Percentiles rank a stretch among this genome's conserved stretches.
These are phyloP conservation scores for Sedum album DNA, from an alignment of 164 flowering plant species.

Conservation along the genomic window DNA sequence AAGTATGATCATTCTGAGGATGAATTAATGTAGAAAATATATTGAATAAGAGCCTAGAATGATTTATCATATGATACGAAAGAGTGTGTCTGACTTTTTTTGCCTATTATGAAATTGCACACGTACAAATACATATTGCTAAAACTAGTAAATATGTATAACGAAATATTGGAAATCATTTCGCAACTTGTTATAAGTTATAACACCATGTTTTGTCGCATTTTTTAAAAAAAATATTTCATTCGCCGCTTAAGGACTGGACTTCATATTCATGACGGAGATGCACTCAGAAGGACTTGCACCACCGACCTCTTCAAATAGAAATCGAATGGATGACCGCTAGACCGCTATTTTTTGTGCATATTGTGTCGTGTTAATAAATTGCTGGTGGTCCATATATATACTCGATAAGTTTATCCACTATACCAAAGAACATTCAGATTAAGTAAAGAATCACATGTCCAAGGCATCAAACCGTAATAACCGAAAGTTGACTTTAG, in stretches of 20 bases:
- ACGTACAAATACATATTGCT: not conserved
- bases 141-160: too few relatives aligned
- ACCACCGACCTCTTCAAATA: too few relatives aligned
- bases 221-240: too few relatives aligned
- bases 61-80: not conserved
- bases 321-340: too few relatives aligned
- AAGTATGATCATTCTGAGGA: not conserved
- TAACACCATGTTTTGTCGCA: not conserved
- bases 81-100: not conserved
- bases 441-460: not conserved
- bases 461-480: not conserved
- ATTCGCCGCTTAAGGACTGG: too few relatives aligned
- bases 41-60: not conserved
- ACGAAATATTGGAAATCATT: not conserved
- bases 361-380: too few relatives aligned
- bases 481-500: not conserved
- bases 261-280: too few relatives aligned
- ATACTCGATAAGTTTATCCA: not conserved
- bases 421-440: too few relatives aligned
- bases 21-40: not conserved
- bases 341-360: too few relatives aligned
- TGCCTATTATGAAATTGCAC: not conserved
- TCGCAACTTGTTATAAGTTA: not conserved
- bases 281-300: too few relatives aligned
- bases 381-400: not conserved